Evolutionary conservation across 1,284 basidiomycete genomes (phyloP), one percentile per base, ranked within the genome.

Genomic region (Trametes hirsuta): DNA sequence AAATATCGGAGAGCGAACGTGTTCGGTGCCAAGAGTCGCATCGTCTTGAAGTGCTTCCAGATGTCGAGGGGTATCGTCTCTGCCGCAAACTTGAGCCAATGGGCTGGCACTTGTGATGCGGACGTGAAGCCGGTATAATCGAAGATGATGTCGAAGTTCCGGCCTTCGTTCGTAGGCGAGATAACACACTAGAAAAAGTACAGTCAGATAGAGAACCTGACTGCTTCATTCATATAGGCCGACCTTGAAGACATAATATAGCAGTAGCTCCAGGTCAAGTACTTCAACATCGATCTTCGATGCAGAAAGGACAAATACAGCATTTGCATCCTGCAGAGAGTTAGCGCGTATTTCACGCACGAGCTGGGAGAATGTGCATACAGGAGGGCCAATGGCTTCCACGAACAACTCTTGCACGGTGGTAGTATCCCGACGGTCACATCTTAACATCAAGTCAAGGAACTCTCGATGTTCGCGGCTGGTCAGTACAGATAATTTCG

Each of bases 1-100:
- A 95, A 75, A 68, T 92, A 93, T 66, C 85, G 85, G 68, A 88
- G 83, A 0, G 90, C 87, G 55, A 88, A 77, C 4, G 81, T 77
- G 69, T 95, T 96, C n/a, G 91, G 86, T 65, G 93, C 94, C 53
- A 95, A 77, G 46, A 95, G 83, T 61, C 90, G 88, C 9, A 87
- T 78, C 2, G 77, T 85, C 59, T 77, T 70, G 69, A 89, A 84
- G 37, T 83, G 81, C 41, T 73, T 71, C 44, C 86, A 80, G 57
- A 92, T 79, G 64, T 93, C 88, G 37, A 74, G 73, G 6, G 94
- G 93, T 63, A 92, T 86, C 47, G 94, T 79, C 70, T 95, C 93
- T 6, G 89, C 81, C 47, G 88, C 89, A 58, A 87, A 87, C 71
- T 91, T 93, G 50, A 94, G 72, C 90, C 91, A 95, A 62, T 90